Conservation (phyloP, 352 stramenopile genomes). For the Globisporangium solare region DNA sequence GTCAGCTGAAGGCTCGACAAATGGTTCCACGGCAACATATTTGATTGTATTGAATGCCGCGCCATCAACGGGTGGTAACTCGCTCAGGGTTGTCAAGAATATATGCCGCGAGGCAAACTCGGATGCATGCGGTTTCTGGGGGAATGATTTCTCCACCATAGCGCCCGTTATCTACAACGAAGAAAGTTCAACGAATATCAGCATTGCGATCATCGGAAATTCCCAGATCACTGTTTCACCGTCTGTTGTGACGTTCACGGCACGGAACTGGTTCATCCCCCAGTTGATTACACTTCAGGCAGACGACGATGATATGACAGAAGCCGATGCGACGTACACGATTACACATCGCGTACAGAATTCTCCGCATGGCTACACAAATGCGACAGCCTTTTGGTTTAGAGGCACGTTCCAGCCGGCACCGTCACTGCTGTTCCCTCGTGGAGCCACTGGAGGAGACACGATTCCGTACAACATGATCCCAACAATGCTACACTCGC, state of each 20-base stretch:
- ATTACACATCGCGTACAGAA: slow-evolving; percentile 61
- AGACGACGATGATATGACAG: slow-evolving; percentile 38
- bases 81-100: slow-evolving; percentile 11
- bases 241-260: slow-evolving; percentile 57
- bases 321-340: slow-evolving; percentile 25
- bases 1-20: neutral
- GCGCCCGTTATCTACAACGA: slow-evolving; percentile 28
- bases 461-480: slow-evolving; percentile 60
- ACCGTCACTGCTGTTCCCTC: slow-evolving; percentile 18
- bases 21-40: slow-evolving; percentile 23
- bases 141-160: slow-evolving; percentile 21
- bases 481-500: slow-evolving; percentile 43
- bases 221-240: slow-evolving; percentile 45
- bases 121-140: slow-evolving; percentile 47
- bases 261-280: slow-evolving; percentile 53
- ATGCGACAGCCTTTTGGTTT: slow-evolving; percentile 62
- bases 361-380: slow-evolving; percentile 36
- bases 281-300: slow-evolving; percentile 48
- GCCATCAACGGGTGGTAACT: slow-evolving; percentile 17
- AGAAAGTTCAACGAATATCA: slow-evolving; percentile 32
- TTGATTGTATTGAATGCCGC: slow-evolving; percentile 65
- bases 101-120: slow-evolving; percentile 30
- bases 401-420: slow-evolving; percentile 17
- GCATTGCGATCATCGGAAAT: slow-evolving; percentile 48
- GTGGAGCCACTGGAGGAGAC: slow-evolving; percentile 16